Base-by-base conservation (phyloP, 2,329 filamentous ascomycete genomes). In the Diaporthe sp. region DNA sequence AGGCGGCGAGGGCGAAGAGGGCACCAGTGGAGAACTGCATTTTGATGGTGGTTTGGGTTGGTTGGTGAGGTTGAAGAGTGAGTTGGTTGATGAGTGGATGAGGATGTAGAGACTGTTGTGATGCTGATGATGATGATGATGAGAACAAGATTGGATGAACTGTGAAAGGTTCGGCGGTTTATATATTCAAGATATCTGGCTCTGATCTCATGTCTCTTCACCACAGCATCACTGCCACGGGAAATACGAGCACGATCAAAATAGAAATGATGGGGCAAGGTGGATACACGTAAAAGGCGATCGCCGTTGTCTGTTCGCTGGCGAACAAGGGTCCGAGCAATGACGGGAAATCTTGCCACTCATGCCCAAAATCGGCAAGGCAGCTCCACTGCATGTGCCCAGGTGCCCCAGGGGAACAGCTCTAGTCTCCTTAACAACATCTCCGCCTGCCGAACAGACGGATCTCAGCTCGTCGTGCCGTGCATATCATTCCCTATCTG, bases 21-120 rank as follows among this genome's bases (percentile, higher is more conserved):
- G 53, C 50, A 63, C 61, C 61, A 66, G 71, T 51, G 27, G 74
- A 71, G 71, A 71, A 75, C 68, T 75, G 74, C 74, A 75, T 75
- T 50, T 75, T 75, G 74, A 74, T 50, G 73, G 69, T 63, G 65
- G 56, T 30, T 68, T 53, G 39, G 53, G 27, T 65, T 51, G 50
- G 30, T 72, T 72, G 53, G 51, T 65, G 56, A 37, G 56, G 25
- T 30, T 27, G 53, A 22, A 25, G 44, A 44, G 35, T 39, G 59
- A 47, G 59, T 47, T 65, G 10, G 12, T 55, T 69, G 56, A 51
- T 65, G 59, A 66, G 42, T 58, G 13, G 22, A n/a, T 70, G 63
- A 68, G 6, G 51, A 47, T 50, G 47, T 42, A 55, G 73, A 51
- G 30, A 42, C 9, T 56, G n/a, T 50, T 44, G n/a, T 56, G 66